Evolutionary conservation across 163 green algal species (phyloP).

Genomic region (Chlorella variabilis): DNA sequence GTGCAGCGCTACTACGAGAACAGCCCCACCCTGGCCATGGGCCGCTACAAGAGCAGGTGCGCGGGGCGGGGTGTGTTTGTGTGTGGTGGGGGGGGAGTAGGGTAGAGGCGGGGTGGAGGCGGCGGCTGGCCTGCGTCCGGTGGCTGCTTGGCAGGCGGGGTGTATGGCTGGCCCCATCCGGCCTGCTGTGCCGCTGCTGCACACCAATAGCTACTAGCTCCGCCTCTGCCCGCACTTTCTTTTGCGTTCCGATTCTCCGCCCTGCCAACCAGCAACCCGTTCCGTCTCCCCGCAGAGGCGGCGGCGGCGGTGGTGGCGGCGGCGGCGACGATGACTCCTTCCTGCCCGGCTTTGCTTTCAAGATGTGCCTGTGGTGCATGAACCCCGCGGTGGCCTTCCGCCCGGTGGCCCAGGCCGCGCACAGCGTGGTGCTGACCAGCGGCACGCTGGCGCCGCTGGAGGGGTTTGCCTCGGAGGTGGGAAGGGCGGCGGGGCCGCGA

Average conservation of each 20-base stretch:
- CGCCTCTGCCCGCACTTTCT: too few relatives aligned
- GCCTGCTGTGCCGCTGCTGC: too few relatives aligned
- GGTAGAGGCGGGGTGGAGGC: neutral
- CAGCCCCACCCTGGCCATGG: conserved; percentile 8
- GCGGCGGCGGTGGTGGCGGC: neutral
- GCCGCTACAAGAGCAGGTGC: conserved; percentile 14
- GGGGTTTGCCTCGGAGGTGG: conserved; percentile 83
- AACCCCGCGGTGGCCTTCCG: conserved; percentile 88
- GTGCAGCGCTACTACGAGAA: conserved; percentile 31
- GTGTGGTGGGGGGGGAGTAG: neutral
- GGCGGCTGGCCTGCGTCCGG: too few relatives aligned
- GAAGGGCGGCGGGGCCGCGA: neutral
- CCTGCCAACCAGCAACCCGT: neutral
- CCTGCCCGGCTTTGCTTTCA: conserved; percentile 41
- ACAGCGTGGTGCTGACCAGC: conserved; percentile 82
- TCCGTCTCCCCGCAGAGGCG: neutral
- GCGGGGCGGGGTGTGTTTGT: too few relatives aligned
- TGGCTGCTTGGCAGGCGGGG: too few relatives aligned
- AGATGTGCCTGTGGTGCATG: conserved; percentile 87
- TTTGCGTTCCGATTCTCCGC: too few relatives aligned
- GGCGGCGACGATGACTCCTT: neutral
- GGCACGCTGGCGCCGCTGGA: conserved; percentile 87
- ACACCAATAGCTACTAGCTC: too few relatives aligned
- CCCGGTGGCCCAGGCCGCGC: conserved; percentile 50
- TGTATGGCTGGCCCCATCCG: too few relatives aligned